Percentiles rank a stretch among this genome's conserved stretches.
phyloP scores from a whole-genome alignment of 2,329 filamentous ascomycete species.

The Fusarium coffeatum region DNA sequence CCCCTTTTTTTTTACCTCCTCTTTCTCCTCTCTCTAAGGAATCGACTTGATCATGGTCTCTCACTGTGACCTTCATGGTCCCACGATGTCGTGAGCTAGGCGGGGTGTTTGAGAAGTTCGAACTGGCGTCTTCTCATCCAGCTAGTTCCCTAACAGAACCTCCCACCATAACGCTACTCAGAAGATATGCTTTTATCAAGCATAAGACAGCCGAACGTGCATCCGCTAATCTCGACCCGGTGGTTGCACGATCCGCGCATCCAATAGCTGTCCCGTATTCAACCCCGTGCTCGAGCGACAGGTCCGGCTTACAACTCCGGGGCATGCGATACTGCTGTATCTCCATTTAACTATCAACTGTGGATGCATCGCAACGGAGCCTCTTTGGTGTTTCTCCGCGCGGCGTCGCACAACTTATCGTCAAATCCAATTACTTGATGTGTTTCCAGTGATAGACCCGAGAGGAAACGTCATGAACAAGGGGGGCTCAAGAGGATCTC shows the following conservation, averaged over 20 bases:
- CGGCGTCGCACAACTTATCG: constrained; percentile 7
- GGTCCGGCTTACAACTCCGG: constrained; percentile 35
- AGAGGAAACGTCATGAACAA: constrained; percentile 30
- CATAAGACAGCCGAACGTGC: constrained; percentile 33
- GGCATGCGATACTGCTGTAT: not conserved
- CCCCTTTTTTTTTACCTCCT: constrained; percentile 10
- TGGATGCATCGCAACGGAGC: constrained; percentile 21
- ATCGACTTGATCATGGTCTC: constrained; percentile 1
- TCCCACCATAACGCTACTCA: accelerated
- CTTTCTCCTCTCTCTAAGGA: constrained; percentile 18
- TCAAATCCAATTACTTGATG: constrained; percentile 19
- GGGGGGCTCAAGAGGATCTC: constrained; percentile 6
- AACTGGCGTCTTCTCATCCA: not conserved
- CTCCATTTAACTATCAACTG: constrained; percentile 26
- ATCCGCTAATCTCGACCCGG: constrained; percentile 45
- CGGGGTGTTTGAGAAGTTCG: constrained; percentile 17
- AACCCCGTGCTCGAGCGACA: constrained; percentile 52
- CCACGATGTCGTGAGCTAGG: constrained; percentile 26
- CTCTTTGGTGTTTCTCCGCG: constrained; percentile 29
- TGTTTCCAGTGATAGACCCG: constrained; percentile 32
- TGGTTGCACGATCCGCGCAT: constrained; percentile 31
- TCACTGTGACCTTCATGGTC: constrained; percentile 16
- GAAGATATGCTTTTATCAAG: constrained; percentile 2
- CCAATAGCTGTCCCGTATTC: constrained; percentile 48
- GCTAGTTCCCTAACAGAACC: constrained; percentile 21